Conservation (phyloP, 495 filamentous ascomycete genomes). For the Cercophora newfieldiana region DNA sequence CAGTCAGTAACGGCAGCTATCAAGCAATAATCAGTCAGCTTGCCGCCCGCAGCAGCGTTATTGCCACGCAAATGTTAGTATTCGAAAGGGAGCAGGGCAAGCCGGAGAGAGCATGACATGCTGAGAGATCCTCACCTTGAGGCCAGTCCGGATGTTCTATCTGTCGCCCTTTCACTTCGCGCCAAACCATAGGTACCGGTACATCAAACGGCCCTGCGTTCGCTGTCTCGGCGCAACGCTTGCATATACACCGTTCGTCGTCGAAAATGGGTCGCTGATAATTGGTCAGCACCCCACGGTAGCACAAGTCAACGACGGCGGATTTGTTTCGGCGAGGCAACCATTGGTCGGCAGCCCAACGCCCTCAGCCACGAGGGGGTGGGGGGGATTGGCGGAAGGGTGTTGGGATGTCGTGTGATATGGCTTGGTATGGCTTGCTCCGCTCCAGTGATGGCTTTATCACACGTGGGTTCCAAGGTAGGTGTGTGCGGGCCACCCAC, state of each 20-base stretch:
- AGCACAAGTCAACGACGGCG: not conserved
- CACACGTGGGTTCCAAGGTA: not conserved
- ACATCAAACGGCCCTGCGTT: not conserved
- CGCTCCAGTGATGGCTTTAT: not conserved
- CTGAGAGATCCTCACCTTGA: not conserved
- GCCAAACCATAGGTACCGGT: not conserved
- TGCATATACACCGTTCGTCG: not conserved
- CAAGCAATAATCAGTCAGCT: not conserved
- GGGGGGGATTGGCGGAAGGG: not conserved
- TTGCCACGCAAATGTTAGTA: not conserved
- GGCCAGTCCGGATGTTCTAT: not conserved
- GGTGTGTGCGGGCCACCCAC: not conserved
- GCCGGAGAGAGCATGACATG: not conserved
- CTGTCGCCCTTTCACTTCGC: not conserved
- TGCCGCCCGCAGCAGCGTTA: not conserved
- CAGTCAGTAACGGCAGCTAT: not conserved
- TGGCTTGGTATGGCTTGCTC: not conserved
- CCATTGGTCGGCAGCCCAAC: not conserved
- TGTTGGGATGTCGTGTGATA: not conserved
- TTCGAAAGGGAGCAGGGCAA: too few relatives aligned
- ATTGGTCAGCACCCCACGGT: not conserved
- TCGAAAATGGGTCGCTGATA: not conserved
- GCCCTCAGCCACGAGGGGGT: not conserved
- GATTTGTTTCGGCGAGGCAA: not conserved
- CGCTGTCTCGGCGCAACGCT: not conserved